Percentiles rank a stretch among this genome's conserved stretches.
Conservation (phyloP, 2,329 filamentous ascomycete species). For the Fusarium subglutinans region DNA sequence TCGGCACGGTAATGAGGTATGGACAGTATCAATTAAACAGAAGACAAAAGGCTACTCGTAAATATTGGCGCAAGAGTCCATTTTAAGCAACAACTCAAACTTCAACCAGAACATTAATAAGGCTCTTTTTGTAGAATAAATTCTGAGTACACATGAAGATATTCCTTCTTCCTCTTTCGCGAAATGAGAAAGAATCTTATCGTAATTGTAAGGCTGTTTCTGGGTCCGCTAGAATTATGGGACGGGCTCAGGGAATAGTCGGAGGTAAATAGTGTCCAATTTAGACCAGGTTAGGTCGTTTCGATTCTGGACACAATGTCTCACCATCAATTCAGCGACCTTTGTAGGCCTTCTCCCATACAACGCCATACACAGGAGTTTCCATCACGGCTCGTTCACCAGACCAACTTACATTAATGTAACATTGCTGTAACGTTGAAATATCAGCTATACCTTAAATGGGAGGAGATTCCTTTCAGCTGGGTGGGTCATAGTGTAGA, state of each 20-base stretch:
- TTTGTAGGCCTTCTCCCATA: fast-evolving
- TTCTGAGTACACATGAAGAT: fast-evolving
- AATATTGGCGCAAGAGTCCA: fast-evolving
- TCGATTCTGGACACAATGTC: fast-evolving
- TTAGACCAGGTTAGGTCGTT: fast-evolving
- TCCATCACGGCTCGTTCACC: fast-evolving
- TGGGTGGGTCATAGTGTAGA: neutral
- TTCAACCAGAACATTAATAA: fast-evolving
- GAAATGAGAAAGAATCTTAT: neutral
- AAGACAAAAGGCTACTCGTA: fast-evolving
- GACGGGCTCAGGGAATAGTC: fast-evolving
- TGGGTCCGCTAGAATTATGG: fast-evolving
- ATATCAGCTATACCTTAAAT: neutral
- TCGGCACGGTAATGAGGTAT: fast-evolving
- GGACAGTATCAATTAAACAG: fast-evolving
- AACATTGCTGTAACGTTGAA: neutral
- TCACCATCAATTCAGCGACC: neutral
- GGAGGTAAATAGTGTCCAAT: fast-evolving
- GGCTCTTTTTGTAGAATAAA: neutral
- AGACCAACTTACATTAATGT: too few relatives aligned
- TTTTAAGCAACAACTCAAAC: too few relatives aligned
- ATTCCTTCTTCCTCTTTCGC: fast-evolving
- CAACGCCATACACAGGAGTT: fast-evolving
- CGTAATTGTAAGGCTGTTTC: neutral
- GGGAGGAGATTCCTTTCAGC: neutral